phyloP scores from a whole-genome alignment of 2,329 filamentous ascomycete species.

The Chaetomiaceae sp. region DNA sequence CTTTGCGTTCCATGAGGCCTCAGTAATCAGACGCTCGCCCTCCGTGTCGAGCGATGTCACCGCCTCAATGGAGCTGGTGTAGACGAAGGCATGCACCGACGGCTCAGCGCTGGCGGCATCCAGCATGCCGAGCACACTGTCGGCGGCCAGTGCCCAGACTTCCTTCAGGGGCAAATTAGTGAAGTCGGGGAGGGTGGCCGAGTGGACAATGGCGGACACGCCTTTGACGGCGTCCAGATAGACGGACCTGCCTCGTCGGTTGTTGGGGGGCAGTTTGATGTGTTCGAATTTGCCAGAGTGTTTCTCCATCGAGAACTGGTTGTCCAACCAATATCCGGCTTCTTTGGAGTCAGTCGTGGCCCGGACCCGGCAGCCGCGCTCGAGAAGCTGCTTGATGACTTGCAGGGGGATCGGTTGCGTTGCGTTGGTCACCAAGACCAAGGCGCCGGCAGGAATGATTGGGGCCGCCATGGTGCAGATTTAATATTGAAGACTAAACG shows the following conservation, averaged over 20 bases:
- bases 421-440: constrained; percentile 40
- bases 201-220: constrained; percentile 33
- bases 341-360: constrained; percentile 36
- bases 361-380: constrained; percentile 38
- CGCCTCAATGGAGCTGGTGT: constrained; percentile 34
- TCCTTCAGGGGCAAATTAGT: constrained; percentile 31
- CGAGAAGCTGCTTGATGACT: constrained; percentile 36
- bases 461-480: too few species aligned
- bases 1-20: constrained; percentile 21
- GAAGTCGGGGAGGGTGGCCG: constrained; percentile 33
- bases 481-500: too few species aligned
- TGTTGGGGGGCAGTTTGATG: constrained; percentile 25
- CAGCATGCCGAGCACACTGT: constrained; percentile 29
- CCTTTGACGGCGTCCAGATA: constrained; percentile 30
- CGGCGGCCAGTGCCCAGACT: constrained; percentile 32
- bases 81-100: constrained; percentile 37
- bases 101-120: constrained; percentile 33
- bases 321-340: constrained; percentile 22
- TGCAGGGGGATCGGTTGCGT: constrained; percentile 43
- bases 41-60: constrained; percentile 18
- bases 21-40: constrained; percentile 13
- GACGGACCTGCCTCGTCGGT: constrained; percentile 29
- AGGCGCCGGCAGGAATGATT: background rate
- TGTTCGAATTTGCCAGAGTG: constrained; percentile 33
- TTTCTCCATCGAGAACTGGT: constrained; percentile 20